These are phyloP conservation scores for Periconia sp. DNA, from an alignment of 2,329 filamentous ascomycete species.

Conservation along the genomic window DNA sequence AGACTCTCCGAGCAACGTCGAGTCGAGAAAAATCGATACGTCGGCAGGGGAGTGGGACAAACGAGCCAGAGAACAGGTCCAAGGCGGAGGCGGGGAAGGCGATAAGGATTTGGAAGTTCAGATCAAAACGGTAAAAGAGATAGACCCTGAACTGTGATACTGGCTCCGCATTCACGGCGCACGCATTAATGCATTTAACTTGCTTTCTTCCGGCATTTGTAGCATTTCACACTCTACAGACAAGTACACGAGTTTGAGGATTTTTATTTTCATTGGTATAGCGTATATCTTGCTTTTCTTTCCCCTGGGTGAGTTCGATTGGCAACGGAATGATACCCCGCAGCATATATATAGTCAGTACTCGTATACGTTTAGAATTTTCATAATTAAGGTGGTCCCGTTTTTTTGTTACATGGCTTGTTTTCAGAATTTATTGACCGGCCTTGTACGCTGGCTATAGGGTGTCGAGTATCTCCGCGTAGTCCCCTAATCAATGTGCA, in stretches of 20 bases:
- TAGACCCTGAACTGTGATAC: background rate
- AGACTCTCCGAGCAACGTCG: slow-evolving; percentile 9
- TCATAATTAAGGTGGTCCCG: too few relatives aligned
- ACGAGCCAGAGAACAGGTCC: slow-evolving; percentile 28
- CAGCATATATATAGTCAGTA: too few relatives aligned
- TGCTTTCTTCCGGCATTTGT: background rate
- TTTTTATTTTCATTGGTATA: too few relatives aligned
- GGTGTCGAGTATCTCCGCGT: too few relatives aligned
- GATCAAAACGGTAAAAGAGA: slow-evolving; percentile 10
- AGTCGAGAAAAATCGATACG: slow-evolving; percentile 24
- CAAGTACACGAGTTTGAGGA: background rate
- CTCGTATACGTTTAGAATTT: too few relatives aligned
- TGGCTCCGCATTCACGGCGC: too few relatives aligned
- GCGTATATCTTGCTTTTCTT: background rate
- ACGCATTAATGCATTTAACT: background rate
- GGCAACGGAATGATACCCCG: background rate
- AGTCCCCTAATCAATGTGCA: too few relatives aligned
- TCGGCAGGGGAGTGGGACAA: slow-evolving; percentile 36
- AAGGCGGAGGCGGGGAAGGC: slow-evolving; percentile 30
- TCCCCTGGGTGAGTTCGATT: background rate
- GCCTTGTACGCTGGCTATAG: too few relatives aligned
- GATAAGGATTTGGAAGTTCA: slow-evolving; percentile 16
- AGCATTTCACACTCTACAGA: background rate
- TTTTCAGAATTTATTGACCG: too few relatives aligned
- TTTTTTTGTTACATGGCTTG: too few relatives aligned